A percentile compares a stretch with the other conserved stretches of the same genome.
Evolutionary conservation across 805 yeast species (phyloP).

Genomic region (Nakazawaea wyomingensis): DNA sequence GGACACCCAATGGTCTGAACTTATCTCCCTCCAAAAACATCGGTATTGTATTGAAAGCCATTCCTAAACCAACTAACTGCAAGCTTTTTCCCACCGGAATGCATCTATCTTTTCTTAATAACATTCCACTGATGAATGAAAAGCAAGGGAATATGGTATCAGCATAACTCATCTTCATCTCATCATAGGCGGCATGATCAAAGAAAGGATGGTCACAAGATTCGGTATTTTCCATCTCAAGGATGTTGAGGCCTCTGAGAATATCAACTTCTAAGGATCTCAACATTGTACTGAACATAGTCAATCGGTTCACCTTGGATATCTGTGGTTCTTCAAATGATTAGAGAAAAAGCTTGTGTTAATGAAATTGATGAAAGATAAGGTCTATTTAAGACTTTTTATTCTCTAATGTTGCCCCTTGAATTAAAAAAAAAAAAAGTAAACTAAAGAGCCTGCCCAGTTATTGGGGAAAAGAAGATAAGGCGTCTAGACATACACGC

Average conservation of each 20-base stretch:
- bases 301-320: not conserved
- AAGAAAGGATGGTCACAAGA: constrained; percentile 15
- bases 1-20: constrained; percentile 17
- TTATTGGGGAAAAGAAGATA: too few relatives aligned
- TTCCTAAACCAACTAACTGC: constrained; percentile 17
- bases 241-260: constrained; percentile 16
- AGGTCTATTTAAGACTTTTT: too few relatives aligned
- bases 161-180: constrained; percentile 17
- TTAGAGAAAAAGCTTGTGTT: too few relatives aligned
- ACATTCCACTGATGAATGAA: constrained; percentile 16
- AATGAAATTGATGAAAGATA: too few relatives aligned
- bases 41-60: constrained; percentile 17
- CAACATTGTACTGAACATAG: not conserved
- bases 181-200: constrained; percentile 17
- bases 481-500: too few relatives aligned
- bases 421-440: too few relatives aligned
- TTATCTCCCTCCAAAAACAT: constrained; percentile 12
- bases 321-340: too few relatives aligned
- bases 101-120: constrained; percentile 5
- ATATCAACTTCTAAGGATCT: constrained; percentile 11
- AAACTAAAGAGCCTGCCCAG: too few relatives aligned
- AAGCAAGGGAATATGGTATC: constrained; percentile 20
- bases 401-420: too few relatives aligned
- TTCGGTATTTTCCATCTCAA: constrained; percentile 19
- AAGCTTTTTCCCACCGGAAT: constrained; percentile 14